Evolutionary conservation across 805 yeast genomes (phyloP).

Genomic region (Lipomyces anomalus): DNA sequence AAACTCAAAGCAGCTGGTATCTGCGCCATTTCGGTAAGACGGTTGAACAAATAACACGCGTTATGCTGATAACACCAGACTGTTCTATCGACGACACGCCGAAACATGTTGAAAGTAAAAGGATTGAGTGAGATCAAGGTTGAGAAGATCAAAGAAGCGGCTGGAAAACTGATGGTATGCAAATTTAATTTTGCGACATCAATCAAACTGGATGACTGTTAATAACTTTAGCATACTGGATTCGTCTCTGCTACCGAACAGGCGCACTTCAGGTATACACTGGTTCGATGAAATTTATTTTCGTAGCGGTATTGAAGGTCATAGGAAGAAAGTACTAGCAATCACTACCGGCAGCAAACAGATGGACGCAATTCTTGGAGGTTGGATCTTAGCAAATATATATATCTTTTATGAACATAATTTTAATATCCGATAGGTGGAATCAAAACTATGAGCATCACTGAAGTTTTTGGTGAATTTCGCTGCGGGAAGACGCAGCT

Average conservation of each 20-base stretch:
- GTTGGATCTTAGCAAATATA: constrained; percentile 2
- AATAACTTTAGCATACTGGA: constrained; percentile 46
- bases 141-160: constrained; percentile 69
- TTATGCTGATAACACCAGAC: constrained; percentile 32
- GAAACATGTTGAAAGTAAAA: constrained; percentile 57
- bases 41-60: constrained; percentile 13
- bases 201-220: background rate
- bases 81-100: constrained; percentile 55
- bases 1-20: constrained; percentile 64
- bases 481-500: constrained; percentile 79
- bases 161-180: constrained; percentile 48
- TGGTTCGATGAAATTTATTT: no score
- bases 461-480: constrained; percentile 76
- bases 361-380: constrained; percentile 63
- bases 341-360: constrained; percentile 69
- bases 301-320: no score
- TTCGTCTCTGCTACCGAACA: constrained; percentile 70
- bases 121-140: constrained; percentile 75
- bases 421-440: no score
- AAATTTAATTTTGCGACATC: constrained; percentile 29
- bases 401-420: no score
- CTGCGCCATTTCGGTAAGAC: constrained; percentile 57
- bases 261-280: no score
- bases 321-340: constrained; percentile 57
- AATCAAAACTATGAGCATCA: constrained; percentile 66